Evolutionary conservation across 1,139 yeast genomes (phyloP).

Genomic region (Taiozyma sp.): DNA sequence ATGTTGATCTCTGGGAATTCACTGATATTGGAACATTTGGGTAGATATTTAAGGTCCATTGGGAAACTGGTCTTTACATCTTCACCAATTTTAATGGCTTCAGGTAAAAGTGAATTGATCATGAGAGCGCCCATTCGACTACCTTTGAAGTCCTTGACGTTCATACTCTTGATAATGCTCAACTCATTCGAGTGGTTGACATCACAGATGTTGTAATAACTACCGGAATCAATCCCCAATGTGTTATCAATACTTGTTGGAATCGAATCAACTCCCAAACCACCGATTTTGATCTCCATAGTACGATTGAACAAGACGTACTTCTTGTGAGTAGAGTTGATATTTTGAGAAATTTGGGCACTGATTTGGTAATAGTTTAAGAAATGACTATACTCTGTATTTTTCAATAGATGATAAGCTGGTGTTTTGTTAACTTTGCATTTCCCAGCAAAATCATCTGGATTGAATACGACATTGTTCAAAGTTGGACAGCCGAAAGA

Average conservation of each 20-base stretch:
- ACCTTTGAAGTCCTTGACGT: constrained; percentile 2
- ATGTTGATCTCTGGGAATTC: constrained; percentile 3
- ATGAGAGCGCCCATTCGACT: constrained; percentile 9
- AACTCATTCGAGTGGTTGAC: constrained; percentile 8
- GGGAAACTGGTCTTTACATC: constrained; percentile 5
- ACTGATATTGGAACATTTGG: background rate
- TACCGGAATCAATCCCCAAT: constrained; percentile 8
- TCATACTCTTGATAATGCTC: constrained; percentile 10
- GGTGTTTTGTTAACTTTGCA: constrained; percentile 3
- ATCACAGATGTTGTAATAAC: constrained; percentile 10
- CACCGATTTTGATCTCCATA: constrained; percentile 12
- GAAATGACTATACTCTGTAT: constrained; percentile 6
- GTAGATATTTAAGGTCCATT: constrained; percentile 9
- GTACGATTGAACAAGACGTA: constrained; percentile 16
- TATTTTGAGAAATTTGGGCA: constrained; percentile 13
- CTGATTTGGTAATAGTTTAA: constrained; percentile 13
- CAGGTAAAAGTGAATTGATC: constrained; percentile 9
- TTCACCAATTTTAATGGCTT: constrained; percentile 1
- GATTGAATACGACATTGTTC: constrained; percentile 12
- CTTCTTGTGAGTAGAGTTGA: constrained; percentile 5
- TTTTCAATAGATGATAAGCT: constrained; percentile 2
- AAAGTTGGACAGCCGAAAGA: constrained; percentile 16
- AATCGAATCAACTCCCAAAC: background rate
- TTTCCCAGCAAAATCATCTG: constrained; percentile 14
- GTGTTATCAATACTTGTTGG: constrained; percentile 9